phyloP scores from a whole-genome alignment of 345 rosid genomes.

The Brassica juncea region DNA sequence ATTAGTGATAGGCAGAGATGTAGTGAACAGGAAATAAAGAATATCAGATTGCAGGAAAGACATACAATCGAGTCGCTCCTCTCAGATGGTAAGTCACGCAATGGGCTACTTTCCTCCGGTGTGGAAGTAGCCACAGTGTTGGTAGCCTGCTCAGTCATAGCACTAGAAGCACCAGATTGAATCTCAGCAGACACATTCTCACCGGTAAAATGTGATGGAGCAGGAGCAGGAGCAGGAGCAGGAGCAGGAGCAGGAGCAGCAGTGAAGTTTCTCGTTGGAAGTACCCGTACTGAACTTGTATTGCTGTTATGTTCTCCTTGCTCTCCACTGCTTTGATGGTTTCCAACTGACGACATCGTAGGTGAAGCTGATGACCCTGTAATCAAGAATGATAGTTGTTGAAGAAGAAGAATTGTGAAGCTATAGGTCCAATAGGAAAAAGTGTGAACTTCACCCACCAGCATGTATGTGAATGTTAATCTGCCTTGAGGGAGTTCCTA shows the following conservation, averaged over 20 bases:
- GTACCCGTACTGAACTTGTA: slow-evolving; percentile 45
- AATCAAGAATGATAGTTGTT: slow-evolving; percentile 25
- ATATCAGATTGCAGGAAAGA: slow-evolving; percentile 10
- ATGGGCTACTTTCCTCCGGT: slow-evolving; percentile 39
- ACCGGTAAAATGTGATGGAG: slow-evolving; percentile 48
- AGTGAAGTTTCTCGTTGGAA: slow-evolving; percentile 52
- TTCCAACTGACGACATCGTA: slow-evolving; percentile 53
- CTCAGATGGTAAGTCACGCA: slow-evolving; percentile 40
- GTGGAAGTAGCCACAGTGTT: slow-evolving; percentile 29
- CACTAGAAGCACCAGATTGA: slow-evolving; percentile 39
- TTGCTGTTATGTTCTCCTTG: slow-evolving; percentile 54
- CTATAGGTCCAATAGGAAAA: background rate
- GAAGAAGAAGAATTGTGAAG: background rate
- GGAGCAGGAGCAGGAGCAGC: slow-evolving; percentile 39
- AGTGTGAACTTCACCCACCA: slow-evolving; percentile 53
- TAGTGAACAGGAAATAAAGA: background rate
- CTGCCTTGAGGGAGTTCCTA: slow-evolving; percentile 69
- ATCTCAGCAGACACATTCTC: slow-evolving; percentile 42
- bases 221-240: slow-evolving; percentile 42
- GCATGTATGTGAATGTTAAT: slow-evolving; percentile 96
- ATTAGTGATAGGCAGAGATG: background rate
- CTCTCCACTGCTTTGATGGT: slow-evolving; percentile 52
- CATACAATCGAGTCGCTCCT: slow-evolving; percentile 51
- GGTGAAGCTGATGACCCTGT: slow-evolving; percentile 62
- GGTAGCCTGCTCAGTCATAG: slow-evolving; percentile 39